Percentiles rank a stretch among this genome's conserved stretches.
phyloP scores from a whole-genome alignment of 306 rosid species.

The Chamaecrista fasciculata region DNA sequence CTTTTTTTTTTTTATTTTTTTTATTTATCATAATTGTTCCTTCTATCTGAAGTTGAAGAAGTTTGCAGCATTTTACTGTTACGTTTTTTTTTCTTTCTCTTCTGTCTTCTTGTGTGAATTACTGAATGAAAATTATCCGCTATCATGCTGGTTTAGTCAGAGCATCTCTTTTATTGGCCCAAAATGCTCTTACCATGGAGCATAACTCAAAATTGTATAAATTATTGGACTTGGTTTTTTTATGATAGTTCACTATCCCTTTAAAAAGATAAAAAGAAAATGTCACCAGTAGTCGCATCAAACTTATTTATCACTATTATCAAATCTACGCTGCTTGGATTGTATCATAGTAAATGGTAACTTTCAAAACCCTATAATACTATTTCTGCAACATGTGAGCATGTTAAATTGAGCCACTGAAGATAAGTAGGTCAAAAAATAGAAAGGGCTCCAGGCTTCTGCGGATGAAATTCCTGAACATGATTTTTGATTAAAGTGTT shows the following conservation, averaged over 20 bases:
- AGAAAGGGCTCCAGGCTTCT: not conserved
- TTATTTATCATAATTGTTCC: too few relatives aligned
- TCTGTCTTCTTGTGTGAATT: not conserved
- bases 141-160: not conserved
- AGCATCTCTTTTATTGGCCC: not conserved
- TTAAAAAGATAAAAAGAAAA: not conserved
- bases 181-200: not conserved
- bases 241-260: not conserved
- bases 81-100: not conserved
- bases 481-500: not conserved
- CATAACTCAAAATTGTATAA: not conserved
- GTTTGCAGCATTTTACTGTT: not conserved
- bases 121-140: not conserved
- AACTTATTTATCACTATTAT: slow-evolving; percentile 5
- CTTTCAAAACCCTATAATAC: not conserved
- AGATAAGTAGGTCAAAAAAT: not conserved
- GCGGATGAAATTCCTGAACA: slow-evolving; percentile 11
- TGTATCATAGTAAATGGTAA: not conserved
- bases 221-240: slow-evolving; percentile 5
- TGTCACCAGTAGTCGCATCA: not conserved
- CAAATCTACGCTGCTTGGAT: not conserved
- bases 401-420: not conserved
- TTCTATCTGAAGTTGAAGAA: not conserved
- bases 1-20: too few relatives aligned
- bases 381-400: not conserved